phyloP scores from a whole-genome alignment of 257 asterid species.

The Cordia subcordata region DNA sequence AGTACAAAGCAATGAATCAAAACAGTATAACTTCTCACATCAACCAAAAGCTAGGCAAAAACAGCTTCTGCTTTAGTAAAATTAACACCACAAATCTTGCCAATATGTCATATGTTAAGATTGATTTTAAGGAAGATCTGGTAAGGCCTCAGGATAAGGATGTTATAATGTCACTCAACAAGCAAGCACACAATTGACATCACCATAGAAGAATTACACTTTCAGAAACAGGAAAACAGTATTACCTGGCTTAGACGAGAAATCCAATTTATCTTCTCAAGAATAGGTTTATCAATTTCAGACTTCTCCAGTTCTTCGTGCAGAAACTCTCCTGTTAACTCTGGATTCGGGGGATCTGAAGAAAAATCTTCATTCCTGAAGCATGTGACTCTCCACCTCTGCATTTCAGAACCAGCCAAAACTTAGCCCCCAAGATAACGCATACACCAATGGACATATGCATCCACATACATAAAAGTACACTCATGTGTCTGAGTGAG shows the following conservation, averaged over 20 bases:
- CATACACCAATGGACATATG: not conserved
- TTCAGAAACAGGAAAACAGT: slow-evolving; percentile 5
- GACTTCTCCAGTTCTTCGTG: slow-evolving; percentile 39
- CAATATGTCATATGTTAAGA: too few relatives aligned
- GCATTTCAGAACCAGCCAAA: slow-evolving; percentile 14
- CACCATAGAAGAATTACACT: not conserved
- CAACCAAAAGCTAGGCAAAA: not conserved
- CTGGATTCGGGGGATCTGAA: slow-evolving; percentile 37
- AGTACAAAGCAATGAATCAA: too few relatives aligned
- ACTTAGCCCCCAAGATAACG: slow-evolving; percentile 1
- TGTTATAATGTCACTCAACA: not conserved
- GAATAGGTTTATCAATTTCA: slow-evolving; percentile 36
- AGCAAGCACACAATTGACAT: not conserved
- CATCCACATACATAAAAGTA: not conserved
- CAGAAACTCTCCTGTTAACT: slow-evolving; percentile 43
- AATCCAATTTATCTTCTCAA: slow-evolving; percentile 32
- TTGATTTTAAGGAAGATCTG: too few relatives aligned
- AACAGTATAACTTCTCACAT: too few relatives aligned
- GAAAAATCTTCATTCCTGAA: slow-evolving; percentile 62
- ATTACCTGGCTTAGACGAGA: slow-evolving; percentile 45
- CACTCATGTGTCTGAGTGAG: too few relatives aligned
- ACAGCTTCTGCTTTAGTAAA: too few relatives aligned
- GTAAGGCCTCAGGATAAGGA: too few relatives aligned
- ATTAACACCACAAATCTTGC: too few relatives aligned
- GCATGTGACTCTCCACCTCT: slow-evolving; percentile 74